phyloP scores from a whole-genome alignment of 1,284 basidiomycete species.

The Paramarasmius palmivorus region DNA sequence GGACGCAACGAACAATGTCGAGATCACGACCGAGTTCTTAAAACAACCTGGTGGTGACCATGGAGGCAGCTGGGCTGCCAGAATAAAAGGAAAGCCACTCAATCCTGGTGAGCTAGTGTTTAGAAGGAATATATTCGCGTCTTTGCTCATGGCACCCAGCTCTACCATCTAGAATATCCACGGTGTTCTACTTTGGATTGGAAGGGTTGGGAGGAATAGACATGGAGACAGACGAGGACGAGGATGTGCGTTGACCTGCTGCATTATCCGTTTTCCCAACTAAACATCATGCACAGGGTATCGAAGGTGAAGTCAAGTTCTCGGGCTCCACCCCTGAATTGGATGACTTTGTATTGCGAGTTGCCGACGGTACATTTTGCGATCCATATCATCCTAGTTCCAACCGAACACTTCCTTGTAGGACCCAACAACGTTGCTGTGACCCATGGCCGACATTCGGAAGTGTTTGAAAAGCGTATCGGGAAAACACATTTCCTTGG shows the following conservation, averaged over 20 bases:
- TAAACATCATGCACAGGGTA: slow-evolving; percentile 50
- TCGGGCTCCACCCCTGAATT: slow-evolving; percentile 75
- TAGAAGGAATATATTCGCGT: neutral
- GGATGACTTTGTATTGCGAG: slow-evolving; percentile 78
- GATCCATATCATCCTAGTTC: neutral
- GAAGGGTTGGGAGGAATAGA: slow-evolving; percentile 84
- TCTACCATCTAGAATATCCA: slow-evolving; percentile 61
- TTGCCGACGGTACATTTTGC: slow-evolving; percentile 67
- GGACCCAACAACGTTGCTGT: slow-evolving; percentile 60
- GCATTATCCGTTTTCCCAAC: slow-evolving; percentile 11
- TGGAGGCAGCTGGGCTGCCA: slow-evolving; percentile 89
- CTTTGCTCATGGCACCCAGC: neutral
- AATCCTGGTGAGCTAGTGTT: slow-evolving; percentile 52
- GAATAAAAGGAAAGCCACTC: slow-evolving; percentile 83
- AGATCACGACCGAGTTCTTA: slow-evolving; percentile 82
- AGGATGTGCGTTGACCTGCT: slow-evolving; percentile 54
- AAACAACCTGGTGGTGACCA: slow-evolving; percentile 79
- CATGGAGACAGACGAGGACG: slow-evolving; percentile 74
- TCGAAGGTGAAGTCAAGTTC: slow-evolving; percentile 69
- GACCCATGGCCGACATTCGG: slow-evolving; percentile 52
- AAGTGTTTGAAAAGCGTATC: slow-evolving; percentile 61
- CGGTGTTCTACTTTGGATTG: slow-evolving; percentile 84
- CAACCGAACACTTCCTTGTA: slow-evolving; percentile 25
- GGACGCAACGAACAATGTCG: slow-evolving; percentile 82
- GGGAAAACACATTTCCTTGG: slow-evolving; percentile 79